Percentiles rank a stretch among this genome's conserved stretches.
These are phyloP conservation scores for Lasiodiplodia theobromae DNA, from an alignment of 2,329 filamentous ascomycete genomes.

Conservation along the genomic window DNA sequence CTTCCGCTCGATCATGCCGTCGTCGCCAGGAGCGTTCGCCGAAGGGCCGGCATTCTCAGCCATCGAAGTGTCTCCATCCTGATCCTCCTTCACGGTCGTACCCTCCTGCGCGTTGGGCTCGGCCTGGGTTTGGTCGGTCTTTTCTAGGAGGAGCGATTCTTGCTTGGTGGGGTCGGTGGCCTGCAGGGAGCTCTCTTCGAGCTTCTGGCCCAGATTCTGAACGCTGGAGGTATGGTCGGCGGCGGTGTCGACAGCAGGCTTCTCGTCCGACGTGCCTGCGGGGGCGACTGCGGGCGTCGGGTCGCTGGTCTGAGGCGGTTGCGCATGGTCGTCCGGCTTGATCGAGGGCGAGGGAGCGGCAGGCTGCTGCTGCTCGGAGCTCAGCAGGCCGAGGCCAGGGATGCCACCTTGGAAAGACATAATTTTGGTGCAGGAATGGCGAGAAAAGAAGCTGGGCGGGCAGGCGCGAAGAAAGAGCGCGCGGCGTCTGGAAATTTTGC, in stretches of 20 bases:
- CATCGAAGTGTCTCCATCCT: constrained; percentile 1
- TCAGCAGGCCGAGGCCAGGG: constrained; percentile 46
- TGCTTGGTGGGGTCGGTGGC: constrained; percentile 41
- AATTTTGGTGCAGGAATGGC: background rate
- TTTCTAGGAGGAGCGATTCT: constrained; percentile 32
- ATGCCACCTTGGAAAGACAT: constrained; percentile 32
- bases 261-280: background rate
- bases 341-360: background rate
- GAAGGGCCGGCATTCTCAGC: background rate
- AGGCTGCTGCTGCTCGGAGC: constrained; percentile 25
- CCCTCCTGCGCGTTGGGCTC: constrained; percentile 16
- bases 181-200: constrained; percentile 45
- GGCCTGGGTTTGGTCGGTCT: background rate
- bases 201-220: constrained; percentile 34
- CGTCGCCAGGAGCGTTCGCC: constrained; percentile 7
- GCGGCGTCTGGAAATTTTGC: constrained; percentile 28
- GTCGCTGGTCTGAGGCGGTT: constrained; percentile 29
- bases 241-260: background rate
- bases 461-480: constrained; percentile 1
- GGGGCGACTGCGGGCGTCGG: background rate
- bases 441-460: background rate
- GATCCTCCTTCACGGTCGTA: constrained; percentile 5
- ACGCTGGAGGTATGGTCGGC: constrained; percentile 3
- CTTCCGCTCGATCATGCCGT: constrained; percentile 29
- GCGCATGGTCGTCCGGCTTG: constrained; percentile 28